phyloP scores from a whole-genome alignment of 2,329 filamentous ascomycete species.

The Penicillium brasilianum region DNA sequence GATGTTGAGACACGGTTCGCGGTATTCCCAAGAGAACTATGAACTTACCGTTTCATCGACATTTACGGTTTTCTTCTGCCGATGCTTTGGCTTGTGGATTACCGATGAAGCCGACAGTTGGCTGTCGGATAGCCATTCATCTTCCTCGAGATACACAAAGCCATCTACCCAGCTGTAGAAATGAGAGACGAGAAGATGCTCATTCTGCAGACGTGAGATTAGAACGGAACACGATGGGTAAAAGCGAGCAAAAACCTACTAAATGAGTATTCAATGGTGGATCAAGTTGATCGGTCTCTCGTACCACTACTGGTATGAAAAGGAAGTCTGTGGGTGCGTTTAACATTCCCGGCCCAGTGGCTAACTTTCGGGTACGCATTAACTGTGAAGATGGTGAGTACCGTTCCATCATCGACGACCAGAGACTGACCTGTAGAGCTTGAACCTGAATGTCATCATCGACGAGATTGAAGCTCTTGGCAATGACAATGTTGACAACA shows the following conservation, averaged over 20 bases:
- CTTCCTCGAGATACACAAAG: conserved; percentile 74
- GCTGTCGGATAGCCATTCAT: conserved; percentile 44
- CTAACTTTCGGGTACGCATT: conserved; percentile 77
- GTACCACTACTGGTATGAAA: conserved; percentile 72
- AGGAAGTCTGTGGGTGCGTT: conserved; percentile 78
- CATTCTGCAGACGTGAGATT: conserved; percentile 57
- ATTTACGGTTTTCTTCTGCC: conserved; percentile 24
- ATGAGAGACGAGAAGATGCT: conserved; percentile 87
- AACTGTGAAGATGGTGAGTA: conserved; percentile 60
- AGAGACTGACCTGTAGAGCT: conserved; percentile 60
- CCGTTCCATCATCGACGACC: not conserved
- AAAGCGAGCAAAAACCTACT: conserved; percentile 32
- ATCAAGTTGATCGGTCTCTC: conserved; percentile 38
- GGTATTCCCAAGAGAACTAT: not conserved
- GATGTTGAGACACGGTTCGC: not conserved
- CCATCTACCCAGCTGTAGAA: conserved; percentile 76
- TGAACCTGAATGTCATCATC: conserved; percentile 82
- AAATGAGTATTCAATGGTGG: conserved; percentile 49
- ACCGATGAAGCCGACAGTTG: conserved; percentile 45
- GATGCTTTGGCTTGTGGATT: conserved; percentile 36
- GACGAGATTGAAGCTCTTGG: conserved; percentile 76
- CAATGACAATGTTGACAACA: conserved; percentile 83
- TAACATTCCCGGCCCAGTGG: conserved; percentile 75
- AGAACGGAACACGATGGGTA: not conserved
- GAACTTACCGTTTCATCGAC: conserved; percentile 32